Evolutionary conservation across 192 early-diverging fungal species (phyloP), one percentile per base, ranked within the genome.

Genomic region (Podila epigama): DNA sequence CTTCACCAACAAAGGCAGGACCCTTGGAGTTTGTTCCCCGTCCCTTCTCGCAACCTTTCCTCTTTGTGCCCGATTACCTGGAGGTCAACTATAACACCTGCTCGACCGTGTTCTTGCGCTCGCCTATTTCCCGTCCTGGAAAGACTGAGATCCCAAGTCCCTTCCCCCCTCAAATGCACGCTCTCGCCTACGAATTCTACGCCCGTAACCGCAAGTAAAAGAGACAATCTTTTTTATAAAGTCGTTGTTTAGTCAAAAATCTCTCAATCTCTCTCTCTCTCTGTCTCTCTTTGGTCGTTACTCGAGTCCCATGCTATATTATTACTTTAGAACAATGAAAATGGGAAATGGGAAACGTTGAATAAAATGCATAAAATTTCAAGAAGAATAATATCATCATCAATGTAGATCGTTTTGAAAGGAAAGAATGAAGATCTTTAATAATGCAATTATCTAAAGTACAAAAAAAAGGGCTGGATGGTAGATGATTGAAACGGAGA

Each of bases 71-170:
- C 9, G 89, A 94, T 54, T 99, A 99, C 79, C 90, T 99, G 29
- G 97, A 99, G 84, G 96, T 99, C 53, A 92, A 95, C 85, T 99
- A 96, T 84, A 91, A 92, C 78, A 95, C 92, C 8, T 96, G 95
- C 89, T 93, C 92, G 33, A 84, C 88, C 2, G 89, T 96, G 50
- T 95, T 95, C 70, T 81, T 99, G 50, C 91, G 96, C 58, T 82
- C 91, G 29, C 97, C 97, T 15, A 87, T 97, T 50, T 93, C 93
- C 25, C 88, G 93, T 69, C 94, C 96, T 15, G 86, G 88, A 64
- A 73, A 83, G 39, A 91, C 92, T 58, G 97, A 99, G 85, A 86
- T 99, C 33, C 97, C 97, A 36, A 95, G 95, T 53, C 97, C 97
- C 16, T 96, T 89, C 79, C 92, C 95, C 34, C 95, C 96, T 48